Evolutionary conservation across 208 protist genomes (phyloP), one percentile per base, ranked within the genome.

Genomic region (Entamoeba invadens): DNA sequence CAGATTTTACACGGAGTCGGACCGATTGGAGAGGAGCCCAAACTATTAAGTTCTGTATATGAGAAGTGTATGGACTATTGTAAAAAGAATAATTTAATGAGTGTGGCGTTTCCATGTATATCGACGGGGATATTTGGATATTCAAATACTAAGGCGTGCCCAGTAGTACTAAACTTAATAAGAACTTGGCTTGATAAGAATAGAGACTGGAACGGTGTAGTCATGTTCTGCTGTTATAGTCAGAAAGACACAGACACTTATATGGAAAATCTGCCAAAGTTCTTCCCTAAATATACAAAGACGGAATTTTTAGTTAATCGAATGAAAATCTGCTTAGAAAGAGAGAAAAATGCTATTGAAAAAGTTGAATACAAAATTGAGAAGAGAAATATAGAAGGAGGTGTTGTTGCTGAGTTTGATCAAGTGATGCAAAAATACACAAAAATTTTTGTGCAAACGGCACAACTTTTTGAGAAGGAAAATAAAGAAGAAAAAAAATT

Each of bases 41-140:
- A 95, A 35, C 16, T 92, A 10, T 94, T 98, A 45, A 91, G 45
- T 42, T 96, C 92, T 35, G 97, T 95, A 92, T 98, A 98, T 94
- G 93, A 93, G 0, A 96, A 93, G 35, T 91, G 95, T 25, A 91
- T 98, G 46, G 94, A 95, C 35, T 93, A 97, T n/a, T 95, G 94
- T 31, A 92, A 95, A 44, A 44, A 68, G 21, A 94, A 97, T 72
- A 47, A 95, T 16, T 57, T 98, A 35, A 95, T 95, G 46, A 96
- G 94, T 44, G 50, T 98, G 1, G 97, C 95, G 3, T 95, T 98
- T n/a, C 97, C 97, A 94, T 93, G 96, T 44, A 95, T 98, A 46
- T 97, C 96, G 47, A 97, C 96, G 31, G 97, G 97, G 5, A 96
- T 98, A 38, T 98, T 97, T 93, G 97, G 97, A 16, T 98, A 97